Conservation (phyloP, 2,329 filamentous ascomycete species). For the Claviceps sp. region DNA sequence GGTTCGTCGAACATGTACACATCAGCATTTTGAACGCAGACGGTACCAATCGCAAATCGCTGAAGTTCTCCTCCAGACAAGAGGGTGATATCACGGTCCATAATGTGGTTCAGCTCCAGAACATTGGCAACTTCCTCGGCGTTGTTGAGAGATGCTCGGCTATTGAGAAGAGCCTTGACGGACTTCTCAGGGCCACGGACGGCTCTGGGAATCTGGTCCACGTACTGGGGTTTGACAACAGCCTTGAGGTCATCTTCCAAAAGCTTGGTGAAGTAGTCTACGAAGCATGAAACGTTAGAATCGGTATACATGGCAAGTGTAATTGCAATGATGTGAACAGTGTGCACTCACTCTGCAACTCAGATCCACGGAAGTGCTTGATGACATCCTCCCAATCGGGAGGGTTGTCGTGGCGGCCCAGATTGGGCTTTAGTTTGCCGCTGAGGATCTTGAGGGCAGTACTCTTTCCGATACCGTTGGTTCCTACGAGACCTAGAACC, state of each 20-base stretch:
- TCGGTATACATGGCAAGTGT: no score
- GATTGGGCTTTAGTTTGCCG: constrained; percentile 95
- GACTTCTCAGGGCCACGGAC: constrained; percentile 70
- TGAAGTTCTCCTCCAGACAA: constrained; percentile 97
- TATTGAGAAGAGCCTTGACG: constrained; percentile 66
- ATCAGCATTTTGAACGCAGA: constrained; percentile 91
- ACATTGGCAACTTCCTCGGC: constrained; percentile 68
- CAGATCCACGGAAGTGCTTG: constrained; percentile 94
- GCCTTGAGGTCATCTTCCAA: constrained; percentile 95
- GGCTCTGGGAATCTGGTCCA: constrained; percentile 92
- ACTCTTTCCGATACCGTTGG: constrained; percentile 99
- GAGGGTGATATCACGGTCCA: constrained; percentile 78
- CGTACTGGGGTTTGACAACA: constrained; percentile 97
- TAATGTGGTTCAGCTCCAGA: constrained; percentile 77
- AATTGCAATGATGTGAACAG: constrained; percentile 2
- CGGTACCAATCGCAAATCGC: constrained; percentile 90
- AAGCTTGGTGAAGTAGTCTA: constrained; percentile 95
- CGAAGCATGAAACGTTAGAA: neutral
- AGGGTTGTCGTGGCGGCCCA: constrained; percentile 89
- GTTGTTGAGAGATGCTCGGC: constrained; percentile 65
- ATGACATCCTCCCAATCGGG: constrained; percentile 99
- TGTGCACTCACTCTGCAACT: constrained; percentile 67
- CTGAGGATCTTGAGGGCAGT: constrained; percentile 98
- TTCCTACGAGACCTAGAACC: constrained; percentile 90
- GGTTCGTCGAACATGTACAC: constrained; percentile 99